Conservation (phyloP, 257 asterid species). For the Parsonsia alboflavescens region DNA sequence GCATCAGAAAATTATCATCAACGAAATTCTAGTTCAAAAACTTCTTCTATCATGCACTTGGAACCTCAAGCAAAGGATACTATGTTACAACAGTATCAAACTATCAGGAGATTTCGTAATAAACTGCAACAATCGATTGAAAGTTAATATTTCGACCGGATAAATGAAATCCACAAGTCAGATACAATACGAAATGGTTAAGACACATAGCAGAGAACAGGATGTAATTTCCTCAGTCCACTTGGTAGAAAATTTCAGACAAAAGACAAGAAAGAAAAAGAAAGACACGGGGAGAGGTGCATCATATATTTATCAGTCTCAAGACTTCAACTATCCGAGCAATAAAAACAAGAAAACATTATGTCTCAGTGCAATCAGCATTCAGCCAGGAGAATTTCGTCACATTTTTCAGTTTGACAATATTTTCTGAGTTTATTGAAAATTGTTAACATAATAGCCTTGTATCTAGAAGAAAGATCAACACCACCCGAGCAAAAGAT, state of each 20-base stretch:
- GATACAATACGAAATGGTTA: not conserved
- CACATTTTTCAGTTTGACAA: not conserved
- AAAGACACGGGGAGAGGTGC: not conserved
- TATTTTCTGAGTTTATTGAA: not conserved
- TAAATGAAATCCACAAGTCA: not conserved
- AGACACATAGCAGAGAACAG: not conserved
- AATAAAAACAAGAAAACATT: not conserved
- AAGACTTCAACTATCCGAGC: not conserved
- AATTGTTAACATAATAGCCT: not conserved
- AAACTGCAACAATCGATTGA: not conserved
- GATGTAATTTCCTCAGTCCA: not conserved
- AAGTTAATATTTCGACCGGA: not conserved
- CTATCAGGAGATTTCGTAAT: not conserved
- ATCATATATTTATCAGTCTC: not conserved
- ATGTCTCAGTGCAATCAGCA: not conserved
- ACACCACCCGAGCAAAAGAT: not conserved
- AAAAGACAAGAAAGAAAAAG: not conserved
- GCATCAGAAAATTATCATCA: not conserved
- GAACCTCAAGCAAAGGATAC: not conserved
- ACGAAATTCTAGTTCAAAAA: not conserved
- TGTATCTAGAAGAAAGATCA: not conserved
- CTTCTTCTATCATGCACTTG: not conserved
- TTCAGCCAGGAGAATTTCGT: constrained; percentile 12
- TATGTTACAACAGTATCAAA: not conserved
- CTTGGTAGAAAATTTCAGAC: not conserved